These are phyloP conservation scores for Zygoascus tannicola DNA, from an alignment of 805 yeast genomes.

Conservation along the genomic window DNA sequence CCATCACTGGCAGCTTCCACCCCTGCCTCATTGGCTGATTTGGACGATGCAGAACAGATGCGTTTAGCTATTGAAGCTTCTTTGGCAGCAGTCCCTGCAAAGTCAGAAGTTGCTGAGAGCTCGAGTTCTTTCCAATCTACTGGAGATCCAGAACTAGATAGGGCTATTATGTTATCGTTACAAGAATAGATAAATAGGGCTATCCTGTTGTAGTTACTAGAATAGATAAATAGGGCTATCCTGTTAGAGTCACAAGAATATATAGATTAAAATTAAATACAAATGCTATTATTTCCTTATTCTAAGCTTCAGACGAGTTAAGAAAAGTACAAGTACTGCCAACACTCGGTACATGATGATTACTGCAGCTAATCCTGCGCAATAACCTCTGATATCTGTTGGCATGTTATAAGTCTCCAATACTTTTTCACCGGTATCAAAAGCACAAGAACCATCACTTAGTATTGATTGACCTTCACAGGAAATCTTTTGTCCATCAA, in stretches of 20 bases:
- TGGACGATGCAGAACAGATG: slow-evolving; percentile 8
- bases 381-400: slow-evolving; percentile 12
- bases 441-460: slow-evolving; percentile 35
- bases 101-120: not conserved
- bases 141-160: slow-evolving; percentile 7
- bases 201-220: slow-evolving; percentile 4
- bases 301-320: slow-evolving; percentile 19
- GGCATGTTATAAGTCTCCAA: slow-evolving; percentile 41
- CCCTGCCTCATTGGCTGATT: not conserved
- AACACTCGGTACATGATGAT: slow-evolving; percentile 21
- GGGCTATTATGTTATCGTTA: slow-evolving; percentile 6
- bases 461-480: slow-evolving; percentile 36
- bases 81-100: slow-evolving; percentile 1
- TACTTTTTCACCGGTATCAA: slow-evolving; percentile 48
- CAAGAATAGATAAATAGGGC: slow-evolving; percentile 9
- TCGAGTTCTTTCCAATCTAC: not conserved
- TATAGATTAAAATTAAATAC: not conserved
- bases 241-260: not conserved
- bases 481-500: slow-evolving; percentile 40
- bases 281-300: slow-evolving; percentile 5
- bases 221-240: slow-evolving; percentile 9
- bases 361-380: slow-evolving; percentile 20
- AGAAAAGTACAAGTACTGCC: slow-evolving; percentile 19
- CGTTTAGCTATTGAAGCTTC: slow-evolving; percentile 14
- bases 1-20: not conserved